Percentiles rank a stretch among this genome's conserved stretches.
Evolutionary conservation across 257 asterid genomes (phyloP).

Genomic region (Lavandula angustifolia): DNA sequence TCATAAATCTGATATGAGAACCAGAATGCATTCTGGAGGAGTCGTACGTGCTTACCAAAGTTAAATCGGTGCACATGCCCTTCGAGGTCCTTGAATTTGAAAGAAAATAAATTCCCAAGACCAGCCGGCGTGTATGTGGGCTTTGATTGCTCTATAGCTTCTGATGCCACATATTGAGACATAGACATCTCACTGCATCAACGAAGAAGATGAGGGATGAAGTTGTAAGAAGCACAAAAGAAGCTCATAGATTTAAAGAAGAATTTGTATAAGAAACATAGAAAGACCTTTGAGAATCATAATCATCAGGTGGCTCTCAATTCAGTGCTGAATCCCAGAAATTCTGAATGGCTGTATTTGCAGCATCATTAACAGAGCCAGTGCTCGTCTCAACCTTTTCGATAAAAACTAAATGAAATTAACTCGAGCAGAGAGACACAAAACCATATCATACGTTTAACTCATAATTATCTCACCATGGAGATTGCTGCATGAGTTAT

Average conservation of each 20-base stretch:
- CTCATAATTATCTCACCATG: constrained; percentile 52
- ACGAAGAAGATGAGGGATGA: neutral
- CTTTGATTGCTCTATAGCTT: constrained; percentile 57
- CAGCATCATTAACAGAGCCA: constrained; percentile 68
- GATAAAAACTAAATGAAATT: constrained; percentile 22
- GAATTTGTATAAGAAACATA: constrained; percentile 21
- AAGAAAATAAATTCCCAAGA: constrained; percentile 73
- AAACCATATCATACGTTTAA: constrained; percentile 8
- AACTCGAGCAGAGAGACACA: constrained; percentile 6
- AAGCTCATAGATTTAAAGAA: constrained; percentile 9
- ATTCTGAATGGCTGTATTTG: constrained; percentile 88
- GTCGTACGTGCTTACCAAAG: constrained; percentile 57
- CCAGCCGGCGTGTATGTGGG: constrained; percentile 73
- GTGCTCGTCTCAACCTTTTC: constrained; percentile 79
- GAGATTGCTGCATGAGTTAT: constrained; percentile 90
- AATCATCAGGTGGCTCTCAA: constrained; percentile 84
- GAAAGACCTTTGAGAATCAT: constrained; percentile 69
- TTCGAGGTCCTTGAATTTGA: constrained; percentile 74
- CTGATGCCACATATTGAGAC: constrained; percentile 64
- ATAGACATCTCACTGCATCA: constrained; percentile 77
- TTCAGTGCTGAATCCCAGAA: constrained; percentile 96
- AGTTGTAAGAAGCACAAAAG: constrained; percentile 8
- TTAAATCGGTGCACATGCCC: constrained; percentile 80
- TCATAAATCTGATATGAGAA: neutral
- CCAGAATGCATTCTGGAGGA: neutral